Evolutionary conservation across 2,329 filamentous ascomycete species (phyloP).

Genomic region (Aphanoascus verrucosus): DNA sequence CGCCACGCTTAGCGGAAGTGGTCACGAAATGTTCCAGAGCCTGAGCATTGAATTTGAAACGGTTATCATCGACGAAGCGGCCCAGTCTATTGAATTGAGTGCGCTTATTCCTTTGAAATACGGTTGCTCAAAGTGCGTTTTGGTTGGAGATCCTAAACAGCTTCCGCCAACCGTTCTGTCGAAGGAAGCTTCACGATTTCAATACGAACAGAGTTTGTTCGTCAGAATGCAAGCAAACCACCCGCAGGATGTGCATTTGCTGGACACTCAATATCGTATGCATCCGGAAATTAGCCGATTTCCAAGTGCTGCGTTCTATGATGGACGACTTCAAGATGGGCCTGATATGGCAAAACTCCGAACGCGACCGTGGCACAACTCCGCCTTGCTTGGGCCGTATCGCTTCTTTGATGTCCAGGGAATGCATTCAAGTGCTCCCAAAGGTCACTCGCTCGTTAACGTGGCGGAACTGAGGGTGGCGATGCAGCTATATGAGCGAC

Average conservation of each 20-base stretch:
- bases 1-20: conserved; percentile 86
- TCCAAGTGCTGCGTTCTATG: conserved; percentile 86
- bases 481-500: conserved; percentile 69
- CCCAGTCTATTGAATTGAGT: conserved; percentile 94
- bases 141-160: conserved; percentile 96
- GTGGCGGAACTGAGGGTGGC: conserved; percentile 76
- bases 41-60: conserved; percentile 96
- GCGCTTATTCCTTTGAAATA: conserved; percentile 96
- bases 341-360: conserved; percentile 68
- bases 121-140: conserved; percentile 88
- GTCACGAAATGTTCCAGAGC: conserved; percentile 94
- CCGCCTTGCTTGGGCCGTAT: conserved; percentile 73
- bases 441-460: conserved; percentile 85
- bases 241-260: conserved; percentile 74
- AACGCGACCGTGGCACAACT: conserved; percentile 73
- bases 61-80: conserved; percentile 94
- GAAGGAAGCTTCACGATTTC: conserved; percentile 79
- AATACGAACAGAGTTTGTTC: conserved; percentile 96
- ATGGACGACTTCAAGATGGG: conserved; percentile 75
- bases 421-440: conserved; percentile 67
- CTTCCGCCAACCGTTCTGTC: conserved; percentile 92
- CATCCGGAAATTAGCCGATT: conserved; percentile 92
- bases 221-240: conserved; percentile 95
- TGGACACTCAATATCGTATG: conserved; percentile 99
- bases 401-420: conserved; percentile 95